Base-by-base conservation (phyloP, 2,329 filamentous ascomycete genomes). In the Aspergillus pseudotamarii region DNA sequence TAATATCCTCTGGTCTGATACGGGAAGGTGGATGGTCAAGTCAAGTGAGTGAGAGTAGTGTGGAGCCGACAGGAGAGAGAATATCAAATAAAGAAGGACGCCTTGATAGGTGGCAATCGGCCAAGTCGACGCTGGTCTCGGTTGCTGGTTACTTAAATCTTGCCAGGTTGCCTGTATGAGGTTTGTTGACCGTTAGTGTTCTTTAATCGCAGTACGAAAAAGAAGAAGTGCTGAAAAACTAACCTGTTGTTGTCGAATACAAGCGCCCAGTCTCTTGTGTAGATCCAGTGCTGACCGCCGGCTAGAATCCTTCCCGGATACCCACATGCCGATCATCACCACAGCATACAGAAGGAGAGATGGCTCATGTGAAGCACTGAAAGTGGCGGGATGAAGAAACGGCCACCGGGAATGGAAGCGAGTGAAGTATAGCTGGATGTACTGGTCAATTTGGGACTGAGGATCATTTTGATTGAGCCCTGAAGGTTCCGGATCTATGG, bases 71-170 rank as follows among this genome's bases (percentile, higher is more conserved):
- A 71, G 46, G 1, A 74, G 28, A 14, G 72, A 64, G 45, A 73
- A 72, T 12, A 74, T 72, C 12, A 71, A 60, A n/a, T 73, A 70
- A 2, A 74, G 60, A 8, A 74, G 66, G 28, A 74, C 70, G 14
- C 64, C 67, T 32, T 74, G 72, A 23, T 72, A 74, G 9, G 72
- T 74, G 41, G 71, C 68, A 6, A 74, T 67, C 14, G 72, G 72
- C 69, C 71, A 73, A 12, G 64, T 56, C 4, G 63, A 68, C 4
- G 30, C 19, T 12, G 50, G 50, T 10, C 36, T 53, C 11, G 2
- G 8, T 41, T 36, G 34, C 2, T 53, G 3, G 4, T n/a, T 11
- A n/a, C 3, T 16, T 26, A 30, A 19, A 30, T 23, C 21, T 21
- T 60, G 45, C 28, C 56, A 34, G 34, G 28, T 10, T 34, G 46